Conservation (phyloP, 129 eudicot species). For the Deinandra increscens region DNA sequence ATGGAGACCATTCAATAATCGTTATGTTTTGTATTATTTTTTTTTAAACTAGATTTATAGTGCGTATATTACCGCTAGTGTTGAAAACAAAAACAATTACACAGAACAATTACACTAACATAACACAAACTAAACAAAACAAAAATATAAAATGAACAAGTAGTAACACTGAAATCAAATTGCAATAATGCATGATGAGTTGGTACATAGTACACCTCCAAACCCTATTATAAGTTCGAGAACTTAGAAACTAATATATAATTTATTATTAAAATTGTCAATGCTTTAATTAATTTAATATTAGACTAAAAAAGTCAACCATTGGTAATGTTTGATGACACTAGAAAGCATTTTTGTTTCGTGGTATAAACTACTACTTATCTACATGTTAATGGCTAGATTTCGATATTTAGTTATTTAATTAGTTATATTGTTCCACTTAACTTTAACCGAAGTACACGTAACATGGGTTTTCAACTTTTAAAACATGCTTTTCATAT, state of each 20-base stretch:
- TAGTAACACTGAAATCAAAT: background rate
- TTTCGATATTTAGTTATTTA: constrained; percentile 1
- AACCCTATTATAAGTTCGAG: too few relatives aligned
- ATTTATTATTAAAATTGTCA: constrained; percentile 13
- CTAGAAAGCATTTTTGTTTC: constrained; percentile 23
- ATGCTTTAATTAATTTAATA: background rate
- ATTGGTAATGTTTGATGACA: constrained; percentile 24
- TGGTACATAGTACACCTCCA: constrained; percentile 18
- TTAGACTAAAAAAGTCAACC: constrained; percentile 12
- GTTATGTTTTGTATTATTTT: too few relatives aligned
- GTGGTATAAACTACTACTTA: constrained; percentile 29
- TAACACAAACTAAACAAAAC: too few relatives aligned
- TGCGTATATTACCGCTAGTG: too few relatives aligned
- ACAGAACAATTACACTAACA: too few relatives aligned
- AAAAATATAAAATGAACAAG: too few relatives aligned
- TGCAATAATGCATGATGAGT: constrained; percentile 15
- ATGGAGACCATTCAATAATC: too few relatives aligned
- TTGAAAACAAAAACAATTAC: too few relatives aligned
- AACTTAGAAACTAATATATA: constrained; percentile 10
- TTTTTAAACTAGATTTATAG: too few relatives aligned
- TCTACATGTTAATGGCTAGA: constrained; percentile 17
- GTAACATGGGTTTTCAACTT: background rate
- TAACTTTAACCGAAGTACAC: background rate
- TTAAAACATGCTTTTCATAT: too few relatives aligned
- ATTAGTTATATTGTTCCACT: constrained; percentile 16